phyloP scores from a whole-genome alignment of 768 basidiomycete species.

The Kwoniella shandongensis region DNA sequence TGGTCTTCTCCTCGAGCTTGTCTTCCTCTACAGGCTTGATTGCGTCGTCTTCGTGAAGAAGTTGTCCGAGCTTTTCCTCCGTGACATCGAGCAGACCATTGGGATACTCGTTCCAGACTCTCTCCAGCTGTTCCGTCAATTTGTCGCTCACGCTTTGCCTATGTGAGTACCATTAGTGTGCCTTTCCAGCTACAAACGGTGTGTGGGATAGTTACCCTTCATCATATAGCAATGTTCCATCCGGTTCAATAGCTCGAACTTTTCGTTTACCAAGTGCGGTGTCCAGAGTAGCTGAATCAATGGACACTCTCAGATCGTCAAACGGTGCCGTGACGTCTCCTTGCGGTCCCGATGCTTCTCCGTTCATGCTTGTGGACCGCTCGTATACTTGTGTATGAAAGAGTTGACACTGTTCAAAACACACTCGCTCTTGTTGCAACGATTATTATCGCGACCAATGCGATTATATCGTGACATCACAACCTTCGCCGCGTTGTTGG shows the following conservation, averaged over 20 bases:
- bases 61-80: slow-evolving; percentile 14
- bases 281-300: slow-evolving; percentile 28
- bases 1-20: slow-evolving; percentile 5
- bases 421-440: too few relatives aligned
- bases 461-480: slow-evolving; percentile 8
- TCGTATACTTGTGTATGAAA: too few relatives aligned
- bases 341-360: not conserved
- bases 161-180: not conserved
- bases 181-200: not conserved
- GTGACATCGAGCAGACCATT: slow-evolving; percentile 41
- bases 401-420: too few relatives aligned
- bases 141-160: slow-evolving; percentile 29
- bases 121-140: slow-evolving; percentile 31
- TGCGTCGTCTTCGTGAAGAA: slow-evolving; percentile 22
- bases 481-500: not conserved
- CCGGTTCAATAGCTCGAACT: slow-evolving; percentile 26
- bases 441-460: not conserved
- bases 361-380: too few relatives aligned
- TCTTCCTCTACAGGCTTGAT: slow-evolving; percentile 4
- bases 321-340: not conserved
- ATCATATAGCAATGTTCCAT: slow-evolving; percentile 25
- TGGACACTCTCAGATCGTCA: slow-evolving; percentile 8
- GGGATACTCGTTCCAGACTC: slow-evolving; percentile 47
- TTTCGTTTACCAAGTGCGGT: slow-evolving; percentile 12
- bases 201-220: slow-evolving; percentile 12